These are phyloP conservation scores for Ascochyta pisi DNA, from an alignment of 2,329 filamentous ascomycete species.

Conservation along the genomic window DNA sequence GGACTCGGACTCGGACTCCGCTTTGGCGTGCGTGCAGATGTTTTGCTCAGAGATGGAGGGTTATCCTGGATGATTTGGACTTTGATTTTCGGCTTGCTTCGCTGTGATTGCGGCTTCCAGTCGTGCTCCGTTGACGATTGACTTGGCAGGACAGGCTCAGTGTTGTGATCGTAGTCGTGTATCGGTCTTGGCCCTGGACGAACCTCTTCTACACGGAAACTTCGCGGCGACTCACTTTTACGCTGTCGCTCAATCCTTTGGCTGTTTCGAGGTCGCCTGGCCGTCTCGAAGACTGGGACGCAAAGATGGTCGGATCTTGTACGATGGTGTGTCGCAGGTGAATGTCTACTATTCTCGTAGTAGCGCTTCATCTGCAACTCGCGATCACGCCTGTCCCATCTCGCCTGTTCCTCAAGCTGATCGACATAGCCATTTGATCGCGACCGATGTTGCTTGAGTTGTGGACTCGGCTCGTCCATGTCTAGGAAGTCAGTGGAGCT, in stretches of 20 bases:
- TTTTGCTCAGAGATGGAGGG: not conserved
- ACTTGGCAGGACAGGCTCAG: slow-evolving; percentile 17
- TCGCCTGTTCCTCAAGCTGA: slow-evolving; percentile 28
- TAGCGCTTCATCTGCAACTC: slow-evolving; percentile 35
- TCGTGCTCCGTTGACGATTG: slow-evolving; percentile 6
- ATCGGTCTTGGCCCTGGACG: slow-evolving; percentile 15
- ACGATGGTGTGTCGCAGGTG: slow-evolving; percentile 6
- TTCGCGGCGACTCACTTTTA: slow-evolving; percentile 1
- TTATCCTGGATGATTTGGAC: slow-evolving; percentile 33
- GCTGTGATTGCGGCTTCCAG: slow-evolving; percentile 10
- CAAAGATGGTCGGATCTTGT: slow-evolving; percentile 27
- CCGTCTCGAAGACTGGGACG: slow-evolving; percentile 27
- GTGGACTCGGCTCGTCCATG: not conserved
- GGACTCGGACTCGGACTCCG: slow-evolving; percentile 28
- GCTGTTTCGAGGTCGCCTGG: slow-evolving; percentile 18
- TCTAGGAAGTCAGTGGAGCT: slow-evolving; percentile 1
- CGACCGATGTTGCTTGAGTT: slow-evolving; percentile 23
- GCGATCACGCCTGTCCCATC: slow-evolving; percentile 25
- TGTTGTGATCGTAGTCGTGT: slow-evolving; percentile 15
- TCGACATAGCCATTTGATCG: slow-evolving; percentile 35
- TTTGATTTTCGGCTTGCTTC: slow-evolving; percentile 28
- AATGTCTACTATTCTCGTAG: slow-evolving; percentile 17
- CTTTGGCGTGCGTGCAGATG: slow-evolving; percentile 4
- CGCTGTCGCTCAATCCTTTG: slow-evolving; percentile 13
- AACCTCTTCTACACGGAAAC: slow-evolving; percentile 28